Evolutionary conservation across 2,329 filamentous ascomycete species (phyloP), one percentile per base, ranked within the genome.

Genomic region (Venturia carpophila): DNA sequence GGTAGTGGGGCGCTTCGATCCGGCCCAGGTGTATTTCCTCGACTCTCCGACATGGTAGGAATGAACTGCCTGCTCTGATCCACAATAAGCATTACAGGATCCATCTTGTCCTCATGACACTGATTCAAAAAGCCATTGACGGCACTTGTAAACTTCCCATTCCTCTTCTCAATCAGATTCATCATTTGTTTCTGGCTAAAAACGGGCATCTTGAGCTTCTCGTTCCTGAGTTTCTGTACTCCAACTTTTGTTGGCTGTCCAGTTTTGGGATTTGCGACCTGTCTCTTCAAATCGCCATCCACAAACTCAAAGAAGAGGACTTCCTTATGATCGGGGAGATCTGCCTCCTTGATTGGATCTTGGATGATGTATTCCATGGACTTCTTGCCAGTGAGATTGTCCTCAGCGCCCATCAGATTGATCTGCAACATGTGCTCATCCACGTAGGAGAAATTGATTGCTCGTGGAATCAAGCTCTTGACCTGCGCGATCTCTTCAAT

Each of bases 131-230:
- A 97, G 0, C 74, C 76, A 74, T 90, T 89, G 66, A 96, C 82
- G 0, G 92, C 90, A 66, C 85, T 87, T 0, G 80, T 80, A 71
- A 97, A 97, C 72, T 92, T 94, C 64, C 79, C 79, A 71, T 97
- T 97, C 60, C 94, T 83, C 77, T 93, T 94, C 76, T 93, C 91
- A 70, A 99, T 97, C 69, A 97, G 75, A 63, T 82, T 84, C 73
- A 89, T 87, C 89, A 97, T 91, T 76, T 96, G 91, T 75, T 92
- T 92, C 75, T 96, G 92, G 68, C 91, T 91, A 77, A 87, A 97
- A 10, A 96, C 90, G 0, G 93, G 94, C 86, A 97, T 91, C 75
- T 90, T 95, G 69, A 97, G 73, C 67, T 91, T 86, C 71, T 96
- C 92, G 24, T 92, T 84, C 66, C 85, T 83, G 68, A 92, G 79